These are phyloP conservation scores for Marchantia paleacea DNA, from an alignment of 225 moss, liverwort and hornwort species.

Conservation along the genomic window DNA sequence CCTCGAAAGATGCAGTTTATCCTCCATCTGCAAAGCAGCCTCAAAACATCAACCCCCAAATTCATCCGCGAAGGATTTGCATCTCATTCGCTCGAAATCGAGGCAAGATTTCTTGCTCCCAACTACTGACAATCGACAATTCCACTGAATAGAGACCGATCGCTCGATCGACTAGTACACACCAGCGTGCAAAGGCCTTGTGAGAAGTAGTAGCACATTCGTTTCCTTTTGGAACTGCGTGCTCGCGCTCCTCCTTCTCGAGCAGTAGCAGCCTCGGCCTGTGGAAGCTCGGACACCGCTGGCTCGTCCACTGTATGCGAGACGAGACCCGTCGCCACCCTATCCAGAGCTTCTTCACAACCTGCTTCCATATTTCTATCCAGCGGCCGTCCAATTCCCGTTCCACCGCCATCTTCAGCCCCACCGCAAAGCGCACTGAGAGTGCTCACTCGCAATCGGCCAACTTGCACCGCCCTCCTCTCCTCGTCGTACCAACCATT, in stretches of 20 bases:
- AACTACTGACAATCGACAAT: too few species aligned
- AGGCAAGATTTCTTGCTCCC: too few species aligned
- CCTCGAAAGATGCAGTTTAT: constrained; percentile 60
- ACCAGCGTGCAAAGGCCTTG: constrained; percentile 91
- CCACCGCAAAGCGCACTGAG: too few species aligned
- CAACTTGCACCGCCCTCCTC: background rate
- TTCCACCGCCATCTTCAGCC: background rate
- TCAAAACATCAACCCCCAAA: background rate
- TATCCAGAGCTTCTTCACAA: background rate
- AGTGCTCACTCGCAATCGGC: too few species aligned
- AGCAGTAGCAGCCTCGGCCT: background rate
- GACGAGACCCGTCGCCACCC: background rate
- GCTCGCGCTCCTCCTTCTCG: background rate
- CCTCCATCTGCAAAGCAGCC: constrained; percentile 60
- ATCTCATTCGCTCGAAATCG: too few species aligned
- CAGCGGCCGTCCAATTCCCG: background rate
- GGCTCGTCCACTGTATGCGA: background rate
- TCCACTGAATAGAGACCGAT: background rate
- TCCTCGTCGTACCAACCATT: too few species aligned
- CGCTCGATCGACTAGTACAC: constrained; percentile 10
- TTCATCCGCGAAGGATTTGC: too few species aligned
- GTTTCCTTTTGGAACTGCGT: constrained; percentile 29
- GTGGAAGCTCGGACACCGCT: background rate
- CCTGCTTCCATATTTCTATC: background rate
- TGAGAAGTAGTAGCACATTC: constrained; percentile 85